Conservation (phyloP, 352 stramenopile species). For the Aphanomyces euteiches region DNA sequence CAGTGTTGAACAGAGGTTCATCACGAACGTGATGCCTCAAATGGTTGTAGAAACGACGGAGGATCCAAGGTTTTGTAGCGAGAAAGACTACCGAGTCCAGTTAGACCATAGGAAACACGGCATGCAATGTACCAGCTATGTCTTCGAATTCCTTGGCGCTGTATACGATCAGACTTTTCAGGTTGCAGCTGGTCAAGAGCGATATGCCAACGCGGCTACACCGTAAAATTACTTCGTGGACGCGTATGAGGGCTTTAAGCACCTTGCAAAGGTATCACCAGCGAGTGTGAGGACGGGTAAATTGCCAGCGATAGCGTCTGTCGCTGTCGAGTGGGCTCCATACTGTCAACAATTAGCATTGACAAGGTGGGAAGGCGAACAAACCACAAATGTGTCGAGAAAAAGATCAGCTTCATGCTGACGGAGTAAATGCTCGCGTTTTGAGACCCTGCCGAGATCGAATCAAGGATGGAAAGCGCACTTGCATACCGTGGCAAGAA, state of each 20-base stretch:
- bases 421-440: conserved; percentile 72
- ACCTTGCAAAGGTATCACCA: conserved; percentile 58
- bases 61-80: neutral
- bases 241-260: neutral
- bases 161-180: conserved; percentile 41
- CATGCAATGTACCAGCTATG: conserved; percentile 39
- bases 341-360: conserved; percentile 49
- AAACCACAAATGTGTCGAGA: conserved; percentile 86
- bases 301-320: conserved; percentile 80
- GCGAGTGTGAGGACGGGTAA: conserved; percentile 86
- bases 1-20: conserved; percentile 43
- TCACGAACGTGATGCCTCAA: conserved; percentile 32
- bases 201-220: conserved; percentile 51
- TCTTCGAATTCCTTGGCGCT: conserved; percentile 51
- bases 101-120: too few relatives aligned
- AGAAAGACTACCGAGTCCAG: too few relatives aligned
- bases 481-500: conserved; percentile 49
- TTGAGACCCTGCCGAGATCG: conserved; percentile 44
- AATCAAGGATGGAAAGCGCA: neutral
- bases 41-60: conserved; percentile 25
- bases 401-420: conserved; percentile 79
- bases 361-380: conserved; percentile 11
- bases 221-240: neutral
- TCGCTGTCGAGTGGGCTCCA: conserved; percentile 89
- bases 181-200: conserved; percentile 41